Conservation (phyloP, 148 eudicot genomes). For the Vaccinium vitisidaea region DNA sequence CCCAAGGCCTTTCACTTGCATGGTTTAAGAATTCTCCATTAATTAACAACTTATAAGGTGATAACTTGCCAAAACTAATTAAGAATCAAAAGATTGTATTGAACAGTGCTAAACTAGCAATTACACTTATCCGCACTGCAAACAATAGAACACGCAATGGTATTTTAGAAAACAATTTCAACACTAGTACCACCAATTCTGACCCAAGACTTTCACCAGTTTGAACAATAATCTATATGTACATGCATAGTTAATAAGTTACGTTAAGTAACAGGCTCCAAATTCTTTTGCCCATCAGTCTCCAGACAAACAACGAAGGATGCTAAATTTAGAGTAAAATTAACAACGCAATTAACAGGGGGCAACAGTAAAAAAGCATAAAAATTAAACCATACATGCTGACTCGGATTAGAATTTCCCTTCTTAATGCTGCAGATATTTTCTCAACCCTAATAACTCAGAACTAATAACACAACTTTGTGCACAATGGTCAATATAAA, state of each 20-base stretch:
- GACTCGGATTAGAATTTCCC: background rate
- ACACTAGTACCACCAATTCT: background rate
- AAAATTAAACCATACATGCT: background rate
- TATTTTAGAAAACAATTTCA: background rate
- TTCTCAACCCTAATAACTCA: background rate
- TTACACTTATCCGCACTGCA: background rate
- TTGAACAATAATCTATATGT: background rate
- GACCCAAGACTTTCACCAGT: background rate
- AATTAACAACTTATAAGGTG: background rate
- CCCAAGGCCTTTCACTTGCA: background rate
- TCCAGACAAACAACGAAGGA: background rate
- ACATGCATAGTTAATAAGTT: background rate
- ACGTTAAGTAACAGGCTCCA: background rate
- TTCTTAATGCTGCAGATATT: background rate
- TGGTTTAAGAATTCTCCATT: background rate
- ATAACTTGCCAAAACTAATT: no score
- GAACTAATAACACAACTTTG: background rate
- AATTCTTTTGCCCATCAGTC: background rate
- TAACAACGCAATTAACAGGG: background rate
- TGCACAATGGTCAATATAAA: background rate
- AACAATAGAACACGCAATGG: background rate
- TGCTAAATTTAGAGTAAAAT: background rate
- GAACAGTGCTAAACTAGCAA: background rate
- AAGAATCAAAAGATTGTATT: background rate
- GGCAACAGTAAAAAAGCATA: background rate